Conservation (phyloP, 768 basidiomycete genomes). For the Tephrocybe sp. region DNA sequence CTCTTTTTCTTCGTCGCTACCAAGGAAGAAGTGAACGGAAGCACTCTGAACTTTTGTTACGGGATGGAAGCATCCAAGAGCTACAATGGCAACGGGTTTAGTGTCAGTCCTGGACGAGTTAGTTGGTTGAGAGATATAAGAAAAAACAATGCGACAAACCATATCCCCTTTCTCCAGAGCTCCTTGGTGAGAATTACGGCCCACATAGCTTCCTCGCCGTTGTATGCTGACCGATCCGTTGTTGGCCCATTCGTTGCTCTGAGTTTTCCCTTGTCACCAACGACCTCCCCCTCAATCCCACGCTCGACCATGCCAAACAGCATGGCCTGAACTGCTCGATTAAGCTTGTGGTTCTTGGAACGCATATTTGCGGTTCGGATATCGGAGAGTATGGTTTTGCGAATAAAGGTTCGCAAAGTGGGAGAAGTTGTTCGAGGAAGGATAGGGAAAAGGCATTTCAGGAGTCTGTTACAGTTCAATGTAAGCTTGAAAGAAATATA, state of each 20-base stretch:
- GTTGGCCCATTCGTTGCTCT: conserved; percentile 39
- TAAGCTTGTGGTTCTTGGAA: conserved; percentile 93
- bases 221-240: conserved; percentile 37
- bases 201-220: conserved; percentile 94
- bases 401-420: conserved; percentile 79
- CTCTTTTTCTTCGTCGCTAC: conserved; percentile 73
- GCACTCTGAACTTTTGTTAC: conserved; percentile 92
- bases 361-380: conserved; percentile 88
- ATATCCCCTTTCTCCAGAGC: conserved; percentile 90
- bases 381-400: conserved; percentile 91
- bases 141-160: conserved; percentile 43
- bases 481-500: conserved; percentile 2
- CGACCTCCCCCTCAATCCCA: conserved; percentile 79
- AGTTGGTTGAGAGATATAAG: conserved; percentile 1
- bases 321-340: conserved; percentile 93
- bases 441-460: conserved; percentile 91
- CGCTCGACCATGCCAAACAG: conserved; percentile 95
- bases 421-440: conserved; percentile 92
- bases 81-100: conserved; percentile 90
- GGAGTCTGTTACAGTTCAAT: conserved; percentile 51
- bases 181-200: conserved; percentile 93
- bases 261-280: conserved; percentile 83
- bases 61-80: conserved; percentile 92
- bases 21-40: conserved; percentile 96
- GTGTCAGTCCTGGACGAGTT: conserved; percentile 67